These are phyloP conservation scores for Clavispora santaluciae DNA, from an alignment of 805 yeast species.

Conservation along the genomic window DNA sequence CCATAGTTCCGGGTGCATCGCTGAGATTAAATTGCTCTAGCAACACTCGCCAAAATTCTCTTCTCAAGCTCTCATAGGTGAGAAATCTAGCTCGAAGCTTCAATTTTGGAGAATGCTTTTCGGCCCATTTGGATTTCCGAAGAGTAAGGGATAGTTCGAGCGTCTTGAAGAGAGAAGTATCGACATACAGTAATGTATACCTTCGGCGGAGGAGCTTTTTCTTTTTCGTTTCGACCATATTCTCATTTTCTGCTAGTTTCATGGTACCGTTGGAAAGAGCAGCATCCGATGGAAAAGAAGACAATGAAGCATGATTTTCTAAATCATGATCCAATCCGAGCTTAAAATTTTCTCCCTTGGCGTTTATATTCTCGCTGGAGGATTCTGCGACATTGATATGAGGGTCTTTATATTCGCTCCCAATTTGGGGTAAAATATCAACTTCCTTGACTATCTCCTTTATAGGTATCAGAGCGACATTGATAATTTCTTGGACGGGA, in stretches of 20 bases:
- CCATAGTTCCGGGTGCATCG: conserved; percentile 33
- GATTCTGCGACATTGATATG: not conserved
- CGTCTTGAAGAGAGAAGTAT: conserved; percentile 40
- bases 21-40: conserved; percentile 49
- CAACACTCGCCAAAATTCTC: conserved; percentile 64
- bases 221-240: conserved; percentile 25
- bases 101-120: conserved; percentile 47
- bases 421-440: not conserved
- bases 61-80: conserved; percentile 59
- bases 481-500: conserved; percentile 47
- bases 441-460: conserved; percentile 9
- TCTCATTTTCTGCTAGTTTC: conserved; percentile 24
- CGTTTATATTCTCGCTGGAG: no score
- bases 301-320: not conserved
- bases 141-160: conserved; percentile 32
- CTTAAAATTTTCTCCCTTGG: not conserved
- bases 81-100: conserved; percentile 60
- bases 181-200: conserved; percentile 26
- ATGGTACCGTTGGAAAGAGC: conserved; percentile 15
- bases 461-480: conserved; percentile 23
- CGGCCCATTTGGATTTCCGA: conserved; percentile 28
- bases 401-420: not conserved
- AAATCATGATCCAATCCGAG: not conserved
- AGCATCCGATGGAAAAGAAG: conserved; percentile 4
- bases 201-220: conserved; percentile 28